phyloP scores from a whole-genome alignment of 441 rosid genomes.

The Biscutella auriculata region DNA sequence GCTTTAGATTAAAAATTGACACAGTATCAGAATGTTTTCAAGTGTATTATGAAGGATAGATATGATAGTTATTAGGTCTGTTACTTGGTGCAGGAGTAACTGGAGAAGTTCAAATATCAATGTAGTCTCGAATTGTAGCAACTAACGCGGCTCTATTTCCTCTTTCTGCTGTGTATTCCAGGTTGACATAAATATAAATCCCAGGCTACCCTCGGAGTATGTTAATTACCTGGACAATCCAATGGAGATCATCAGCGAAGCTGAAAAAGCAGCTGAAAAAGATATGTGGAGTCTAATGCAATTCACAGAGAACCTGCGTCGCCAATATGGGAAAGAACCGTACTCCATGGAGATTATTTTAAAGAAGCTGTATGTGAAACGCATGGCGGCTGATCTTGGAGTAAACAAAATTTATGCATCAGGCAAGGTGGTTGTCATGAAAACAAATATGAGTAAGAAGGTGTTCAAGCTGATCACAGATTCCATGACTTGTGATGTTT shows the following conservation, averaged over 20 bases:
- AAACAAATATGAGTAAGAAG: slow-evolving; percentile 66
- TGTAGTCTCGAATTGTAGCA: not conserved
- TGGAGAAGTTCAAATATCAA: not conserved
- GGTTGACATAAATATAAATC: slow-evolving; percentile 74
- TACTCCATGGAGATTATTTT: slow-evolving; percentile 75
- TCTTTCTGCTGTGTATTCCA: slow-evolving; percentile 22
- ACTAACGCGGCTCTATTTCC: not conserved
- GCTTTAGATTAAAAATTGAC: not conserved
- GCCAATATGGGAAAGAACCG: slow-evolving; percentile 88
- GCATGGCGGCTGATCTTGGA: slow-evolving; percentile 98
- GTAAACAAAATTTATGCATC: slow-evolving; percentile 58
- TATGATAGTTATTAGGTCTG: not conserved
- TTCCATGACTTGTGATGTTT: slow-evolving; percentile 58
- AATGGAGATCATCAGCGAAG: slow-evolving; percentile 68
- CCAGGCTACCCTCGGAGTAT: slow-evolving; percentile 81
- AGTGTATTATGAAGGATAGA: not conserved
- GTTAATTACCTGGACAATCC: slow-evolving; percentile 87
- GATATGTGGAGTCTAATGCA: slow-evolving; percentile 82
- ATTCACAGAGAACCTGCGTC: slow-evolving; percentile 75
- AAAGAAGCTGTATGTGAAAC: slow-evolving; percentile 81
- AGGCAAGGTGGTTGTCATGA: slow-evolving; percentile 85
- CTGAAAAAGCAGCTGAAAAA: slow-evolving; percentile 83
- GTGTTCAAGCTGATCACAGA: slow-evolving; percentile 79
- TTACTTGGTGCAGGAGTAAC: slow-evolving; percentile 9
- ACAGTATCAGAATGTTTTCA: not conserved